phyloP scores from a whole-genome alignment of 805 yeast species.

The Teunomyces kruisii region DNA sequence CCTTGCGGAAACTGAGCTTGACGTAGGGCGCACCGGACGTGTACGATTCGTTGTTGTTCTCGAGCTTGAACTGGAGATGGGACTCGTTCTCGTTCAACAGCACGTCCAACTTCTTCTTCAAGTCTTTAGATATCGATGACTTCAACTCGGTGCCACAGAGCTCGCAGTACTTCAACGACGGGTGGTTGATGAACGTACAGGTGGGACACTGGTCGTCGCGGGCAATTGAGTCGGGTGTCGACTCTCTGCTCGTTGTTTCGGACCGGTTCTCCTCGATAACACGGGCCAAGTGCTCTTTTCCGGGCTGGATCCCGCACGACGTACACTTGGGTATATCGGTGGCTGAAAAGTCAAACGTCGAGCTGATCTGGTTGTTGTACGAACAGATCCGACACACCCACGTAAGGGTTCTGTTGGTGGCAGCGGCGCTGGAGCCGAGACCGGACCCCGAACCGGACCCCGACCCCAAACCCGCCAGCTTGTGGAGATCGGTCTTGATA shows the following conservation, averaged over 20 bases:
- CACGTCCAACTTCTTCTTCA: neutral
- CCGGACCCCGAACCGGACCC: too few species aligned
- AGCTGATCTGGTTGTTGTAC: slow-evolving; percentile 49
- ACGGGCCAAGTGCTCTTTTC: slow-evolving; percentile 1
- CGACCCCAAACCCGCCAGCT: too few species aligned
- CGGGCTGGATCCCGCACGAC: slow-evolving; percentile 38
- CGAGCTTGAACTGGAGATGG: slow-evolving; percentile 22
- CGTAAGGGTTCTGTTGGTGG: slow-evolving; percentile 1
- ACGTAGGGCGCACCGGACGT: slow-evolving; percentile 39
- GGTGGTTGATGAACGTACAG: slow-evolving; percentile 85
- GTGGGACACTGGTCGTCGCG: slow-evolving; percentile 45
- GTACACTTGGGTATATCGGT: slow-evolving; percentile 33
- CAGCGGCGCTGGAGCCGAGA: neutral
- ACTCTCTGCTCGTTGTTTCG: slow-evolving; percentile 9
- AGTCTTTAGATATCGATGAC: neutral
- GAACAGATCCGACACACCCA: slow-evolving; percentile 94
- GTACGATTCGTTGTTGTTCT: slow-evolving; percentile 32
- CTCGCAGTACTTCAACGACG: slow-evolving; percentile 75
- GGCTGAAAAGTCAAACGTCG: slow-evolving; percentile 16
- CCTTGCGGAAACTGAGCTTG: slow-evolving; percentile 73
- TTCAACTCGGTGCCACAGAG: slow-evolving; percentile 66
- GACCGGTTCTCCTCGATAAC: neutral
- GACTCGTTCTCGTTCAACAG: neutral
- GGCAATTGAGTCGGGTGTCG: slow-evolving; percentile 4
- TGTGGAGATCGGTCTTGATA: slow-evolving; percentile 12